Evolutionary conservation across 169 alveolate genomes (phyloP).

Genomic region (Cryptosporidium xiaoi): DNA sequence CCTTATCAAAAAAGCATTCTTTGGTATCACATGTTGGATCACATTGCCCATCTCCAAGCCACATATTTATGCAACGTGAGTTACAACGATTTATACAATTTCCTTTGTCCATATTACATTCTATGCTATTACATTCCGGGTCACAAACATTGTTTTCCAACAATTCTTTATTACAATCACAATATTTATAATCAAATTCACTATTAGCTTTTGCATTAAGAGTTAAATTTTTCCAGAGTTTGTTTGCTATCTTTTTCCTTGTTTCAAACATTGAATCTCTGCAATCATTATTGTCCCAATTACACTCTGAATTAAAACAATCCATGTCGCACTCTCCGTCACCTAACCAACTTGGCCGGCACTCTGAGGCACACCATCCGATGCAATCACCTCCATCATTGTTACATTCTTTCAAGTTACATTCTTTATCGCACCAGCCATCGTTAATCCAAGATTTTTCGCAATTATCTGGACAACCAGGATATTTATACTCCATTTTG

Average conservation of each 20-base stretch:
- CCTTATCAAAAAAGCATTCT: conserved; percentile 79
- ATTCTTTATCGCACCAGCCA: conserved; percentile 76
- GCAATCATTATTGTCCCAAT: conserved; percentile 82
- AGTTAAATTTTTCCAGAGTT: not conserved
- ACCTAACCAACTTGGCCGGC: conserved; percentile 82
- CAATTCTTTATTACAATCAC: conserved; percentile 67
- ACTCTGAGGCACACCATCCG: conserved; percentile 81
- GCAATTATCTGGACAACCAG: conserved; percentile 36
- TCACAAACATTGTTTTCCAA: conserved; percentile 67
- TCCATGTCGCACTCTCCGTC: conserved; percentile 82
- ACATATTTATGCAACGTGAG: conserved; percentile 74
- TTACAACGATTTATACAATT: conserved; percentile 76
- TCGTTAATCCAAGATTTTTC: conserved; percentile 66
- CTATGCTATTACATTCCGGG: conserved; percentile 63
- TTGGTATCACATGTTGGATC: conserved; percentile 79
- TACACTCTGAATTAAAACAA: conserved; percentile 79
- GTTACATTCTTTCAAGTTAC: conserved; percentile 59
- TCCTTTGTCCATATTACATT: conserved; percentile 74
- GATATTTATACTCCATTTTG: conserved; percentile 20
- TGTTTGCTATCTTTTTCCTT: conserved; percentile 14
- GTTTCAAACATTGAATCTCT: not conserved
- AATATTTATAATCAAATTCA: conserved; percentile 45
- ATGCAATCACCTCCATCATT: conserved; percentile 74
- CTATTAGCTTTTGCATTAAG: not conserved
- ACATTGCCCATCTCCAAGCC: conserved; percentile 84